phyloP scores from a whole-genome alignment of 768 basidiomycete genomes.

The Boletus barrowsii region DNA sequence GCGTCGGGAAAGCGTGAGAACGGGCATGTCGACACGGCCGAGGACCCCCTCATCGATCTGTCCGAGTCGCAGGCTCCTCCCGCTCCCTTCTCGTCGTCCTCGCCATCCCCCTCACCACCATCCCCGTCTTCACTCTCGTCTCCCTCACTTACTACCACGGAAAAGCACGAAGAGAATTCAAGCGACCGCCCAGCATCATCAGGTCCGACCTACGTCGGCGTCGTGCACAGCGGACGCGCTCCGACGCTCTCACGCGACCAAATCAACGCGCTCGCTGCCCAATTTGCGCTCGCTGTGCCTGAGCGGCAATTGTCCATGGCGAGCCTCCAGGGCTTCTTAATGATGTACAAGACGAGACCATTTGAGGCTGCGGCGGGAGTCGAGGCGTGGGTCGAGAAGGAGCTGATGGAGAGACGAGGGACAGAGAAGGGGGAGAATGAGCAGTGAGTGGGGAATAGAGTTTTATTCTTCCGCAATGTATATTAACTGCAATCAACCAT shows the following conservation, averaged over 20 bases:
- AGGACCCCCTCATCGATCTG: constrained; percentile 17
- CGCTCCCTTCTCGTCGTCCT: background rate
- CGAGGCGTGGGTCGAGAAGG: constrained; percentile 49
- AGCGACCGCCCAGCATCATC: background rate
- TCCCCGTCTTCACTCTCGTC: background rate
- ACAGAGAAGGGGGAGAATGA: background rate
- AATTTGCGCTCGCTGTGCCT: constrained; percentile 55
- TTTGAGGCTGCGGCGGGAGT: constrained; percentile 49
- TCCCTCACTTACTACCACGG: background rate
- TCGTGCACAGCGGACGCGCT: constrained; percentile 33
- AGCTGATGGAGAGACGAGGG: constrained; percentile 21
- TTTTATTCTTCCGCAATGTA: background rate
- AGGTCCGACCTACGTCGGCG: constrained; percentile 8
- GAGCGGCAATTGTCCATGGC: constrained; percentile 43
- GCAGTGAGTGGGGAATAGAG: background rate
- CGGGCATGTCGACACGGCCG: background rate
- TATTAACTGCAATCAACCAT: background rate
- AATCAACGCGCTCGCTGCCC: constrained; percentile 46
- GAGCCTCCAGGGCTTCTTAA: constrained; percentile 56
- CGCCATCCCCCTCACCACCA: background rate
- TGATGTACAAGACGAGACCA: constrained; percentile 64
- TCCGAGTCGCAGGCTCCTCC: background rate
- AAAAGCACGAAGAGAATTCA: constrained; percentile 12
- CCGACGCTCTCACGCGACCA: constrained; percentile 41
- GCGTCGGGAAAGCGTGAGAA: background rate